Base-by-base conservation (phyloP, 2,329 filamentous ascomycete species). In the Hansfordia pulvinata region DNA sequence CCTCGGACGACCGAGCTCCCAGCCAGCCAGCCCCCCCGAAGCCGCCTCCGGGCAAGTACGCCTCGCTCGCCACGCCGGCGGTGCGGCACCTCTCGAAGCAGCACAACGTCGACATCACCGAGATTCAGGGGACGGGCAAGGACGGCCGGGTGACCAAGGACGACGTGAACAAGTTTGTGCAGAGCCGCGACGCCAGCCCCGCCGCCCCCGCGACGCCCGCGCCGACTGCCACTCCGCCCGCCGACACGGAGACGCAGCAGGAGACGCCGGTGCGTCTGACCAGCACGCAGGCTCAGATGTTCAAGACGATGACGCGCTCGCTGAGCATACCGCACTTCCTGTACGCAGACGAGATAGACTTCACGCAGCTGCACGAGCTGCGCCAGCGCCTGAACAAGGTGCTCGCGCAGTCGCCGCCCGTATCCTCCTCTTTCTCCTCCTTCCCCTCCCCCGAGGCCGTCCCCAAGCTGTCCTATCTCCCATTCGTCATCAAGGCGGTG, bases 401-500 rank as follows among this genome's bases (percentile, higher is more conserved):
- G n/a, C 60, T 77, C 9, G n/a, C n/a, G n/a, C n/a, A n/a, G n/a
- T n/a, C n/a, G n/a, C n/a, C n/a, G n/a, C n/a, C n/a, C n/a, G n/a
- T n/a, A n/a, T n/a, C n/a, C n/a, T n/a, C n/a, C n/a, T 42, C 52
- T 20, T 43, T 47, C 25, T 41, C 56, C 11, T 32, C 62, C 67
- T 40, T 73, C 66, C 48, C 58, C 23, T 40, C 44, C 17, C 38
- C 34, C 6, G 50, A 52, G 5, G n/a, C n/a, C n/a, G 51, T 72
- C 9, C 56, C 62, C 38, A 85, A 86, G 54, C 62, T 94, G 31
- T 93, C 88, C 2, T 90, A 84, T 51, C 71, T 98, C 7, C 84
- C 90, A 4, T 94, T 98, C 59, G 77, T 96, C 46, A 73, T 98
- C 58, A 98, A 98, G 58, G 88, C 90, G 16, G 74, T 94, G 24